These are phyloP conservation scores for Flaveria trinervia DNA, from an alignment of 129 eudicot genomes.

Conservation along the genomic window DNA sequence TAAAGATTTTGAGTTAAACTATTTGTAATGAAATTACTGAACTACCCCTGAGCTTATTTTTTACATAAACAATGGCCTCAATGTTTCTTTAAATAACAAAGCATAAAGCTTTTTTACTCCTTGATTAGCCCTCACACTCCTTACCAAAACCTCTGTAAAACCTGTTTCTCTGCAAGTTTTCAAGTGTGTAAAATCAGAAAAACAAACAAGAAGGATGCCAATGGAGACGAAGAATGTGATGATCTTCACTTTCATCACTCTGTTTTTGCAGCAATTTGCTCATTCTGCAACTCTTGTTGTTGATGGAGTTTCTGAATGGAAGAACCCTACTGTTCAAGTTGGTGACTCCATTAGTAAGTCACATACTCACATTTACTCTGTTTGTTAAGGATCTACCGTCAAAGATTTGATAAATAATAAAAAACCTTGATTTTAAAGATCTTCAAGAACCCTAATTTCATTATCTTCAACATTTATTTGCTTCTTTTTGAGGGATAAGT, in stretches of 20 bases:
- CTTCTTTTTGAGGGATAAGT: neutral
- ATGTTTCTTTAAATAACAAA: conserved; percentile 17
- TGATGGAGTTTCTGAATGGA: conserved; percentile 87
- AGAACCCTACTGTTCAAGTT: conserved; percentile 66
- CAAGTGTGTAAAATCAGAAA: neutral
- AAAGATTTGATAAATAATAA: neutral
- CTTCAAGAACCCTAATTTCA: conserved; percentile 7
- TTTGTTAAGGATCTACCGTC: neutral
- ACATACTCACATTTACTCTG: conserved; percentile 30
- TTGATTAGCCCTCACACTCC: conserved; percentile 3
- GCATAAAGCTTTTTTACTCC: conserved; percentile 9
- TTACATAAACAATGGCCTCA: neutral
- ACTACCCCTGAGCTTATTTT: conserved; percentile 5
- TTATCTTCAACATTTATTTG: neutral
- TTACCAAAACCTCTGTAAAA: conserved; percentile 28
- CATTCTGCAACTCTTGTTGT: conserved; percentile 65
- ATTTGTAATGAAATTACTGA: neutral
- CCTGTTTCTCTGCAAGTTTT: conserved; percentile 3
- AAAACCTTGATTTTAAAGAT: neutral
- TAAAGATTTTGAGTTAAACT: no score
- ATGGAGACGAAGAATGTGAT: conserved; percentile 31
- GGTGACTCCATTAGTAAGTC: conserved; percentile 90
- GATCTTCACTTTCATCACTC: conserved; percentile 36
- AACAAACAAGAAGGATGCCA: conserved; percentile 9
- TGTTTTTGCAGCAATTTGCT: conserved; percentile 35